Evolutionary conservation across 208 protist species (phyloP), one percentile per base, ranked within the genome.

Genomic region (Wallacemonas sp.): DNA sequence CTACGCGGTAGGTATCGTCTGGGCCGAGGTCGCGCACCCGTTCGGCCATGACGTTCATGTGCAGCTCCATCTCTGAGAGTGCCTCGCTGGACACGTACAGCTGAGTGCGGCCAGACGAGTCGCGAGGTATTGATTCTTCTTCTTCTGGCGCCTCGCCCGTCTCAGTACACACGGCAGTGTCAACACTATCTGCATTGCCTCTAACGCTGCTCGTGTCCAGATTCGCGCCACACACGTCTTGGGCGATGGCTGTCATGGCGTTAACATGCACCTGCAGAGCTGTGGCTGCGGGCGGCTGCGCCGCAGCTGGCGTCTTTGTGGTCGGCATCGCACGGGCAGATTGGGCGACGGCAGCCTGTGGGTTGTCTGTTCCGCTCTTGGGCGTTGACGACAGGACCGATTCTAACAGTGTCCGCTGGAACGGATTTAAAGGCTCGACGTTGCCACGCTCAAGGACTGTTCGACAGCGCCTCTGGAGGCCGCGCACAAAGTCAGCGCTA

Each of bases 351-450:
- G 15, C 41, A 19, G 6, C 22, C 5, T 12, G 41, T 6, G 41
- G 17, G 41, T 5, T 1, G 10, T 46, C 41, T 46, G 41, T 8
- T 12, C 5, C 36, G 21, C 30, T 19, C 39, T 6, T 13, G 26
- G 26, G 19, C 38, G 62, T 26, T 13, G 58, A 26, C 5, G 62
- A 33, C 42, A 82, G 70, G 0, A 73, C 52, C 0, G 59, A 57
- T 36, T 88, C 78, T 38, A 89, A 71, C 22, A 86, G 77, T 15
- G 59, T 68, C 26, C 63, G 61, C 64, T 89, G 83, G 68, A 89
- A 89, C 13, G 79, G 76, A 24, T 53, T 66, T 10, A 85, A 37
- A 0, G 42, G 60, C 9, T 77, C 68, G 26, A 44, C 41, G 32
- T 67, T 45, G 12, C 66, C 53, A 13, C 66, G 48, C 37, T 54